These are phyloP conservation scores for Inonotus hispidus DNA, from an alignment of 1,284 basidiomycete species.

Conservation along the genomic window DNA sequence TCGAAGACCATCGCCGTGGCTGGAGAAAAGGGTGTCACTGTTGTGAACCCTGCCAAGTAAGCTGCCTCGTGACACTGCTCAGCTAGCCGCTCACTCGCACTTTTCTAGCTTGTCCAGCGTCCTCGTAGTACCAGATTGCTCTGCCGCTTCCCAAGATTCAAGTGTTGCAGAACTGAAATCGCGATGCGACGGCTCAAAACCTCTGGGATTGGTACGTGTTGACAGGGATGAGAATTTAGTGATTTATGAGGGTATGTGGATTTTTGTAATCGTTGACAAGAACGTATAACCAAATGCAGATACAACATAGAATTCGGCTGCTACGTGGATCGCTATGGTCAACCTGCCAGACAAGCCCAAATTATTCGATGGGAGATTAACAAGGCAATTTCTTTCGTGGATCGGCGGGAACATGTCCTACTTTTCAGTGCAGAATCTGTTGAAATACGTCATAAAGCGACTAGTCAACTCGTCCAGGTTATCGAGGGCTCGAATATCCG, in stretches of 20 bases:
- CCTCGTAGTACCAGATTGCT: constrained; percentile 57
- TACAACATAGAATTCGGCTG: constrained; percentile 47
- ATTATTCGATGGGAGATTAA: constrained; percentile 75
- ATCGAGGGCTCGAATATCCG: constrained; percentile 65
- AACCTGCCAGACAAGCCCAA: constrained; percentile 50
- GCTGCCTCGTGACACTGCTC: constrained; percentile 20
- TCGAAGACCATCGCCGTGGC: constrained; percentile 59
- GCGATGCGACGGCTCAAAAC: constrained; percentile 51
- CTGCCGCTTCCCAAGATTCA: constrained; percentile 34
- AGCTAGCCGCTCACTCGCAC: neutral
- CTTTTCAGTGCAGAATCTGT: constrained; percentile 69
- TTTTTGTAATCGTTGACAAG: neutral
- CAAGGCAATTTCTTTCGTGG: constrained; percentile 53
- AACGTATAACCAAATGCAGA: neutral
- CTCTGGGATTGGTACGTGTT: constrained; percentile 62
- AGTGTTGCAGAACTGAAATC: constrained; percentile 50
- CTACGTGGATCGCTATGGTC: constrained; percentile 65
- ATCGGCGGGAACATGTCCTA: constrained; percentile 55
- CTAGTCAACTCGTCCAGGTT: constrained; percentile 66
- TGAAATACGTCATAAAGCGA: constrained; percentile 59
- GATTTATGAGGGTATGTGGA: constrained; percentile 62
- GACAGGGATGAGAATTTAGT: constrained; percentile 56
- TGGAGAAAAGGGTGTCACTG: constrained; percentile 55
- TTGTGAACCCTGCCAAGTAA: constrained; percentile 63
- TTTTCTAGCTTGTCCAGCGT: constrained; percentile 31